Conservation (phyloP, 2,329 filamentous ascomycete genomes). For the Aspergillus sp. region DNA sequence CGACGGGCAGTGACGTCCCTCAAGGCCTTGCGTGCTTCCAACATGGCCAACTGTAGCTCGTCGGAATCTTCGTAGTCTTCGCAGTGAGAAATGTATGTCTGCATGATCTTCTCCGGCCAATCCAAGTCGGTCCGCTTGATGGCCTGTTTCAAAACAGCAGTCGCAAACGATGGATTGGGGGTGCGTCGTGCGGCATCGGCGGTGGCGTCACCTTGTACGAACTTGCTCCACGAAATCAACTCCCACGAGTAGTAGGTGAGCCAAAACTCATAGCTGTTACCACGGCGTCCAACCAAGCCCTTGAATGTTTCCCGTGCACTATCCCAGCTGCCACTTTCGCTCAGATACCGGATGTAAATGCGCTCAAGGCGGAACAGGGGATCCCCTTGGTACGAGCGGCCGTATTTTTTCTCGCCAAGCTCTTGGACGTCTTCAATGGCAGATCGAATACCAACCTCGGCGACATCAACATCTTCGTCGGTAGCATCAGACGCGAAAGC, state of each 20-base stretch:
- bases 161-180: conserved; percentile 64
- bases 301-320: conserved; percentile 73
- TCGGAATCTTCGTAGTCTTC: conserved; percentile 81
- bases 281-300: conserved; percentile 58
- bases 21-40: conserved; percentile 61
- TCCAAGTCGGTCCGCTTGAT: conserved; percentile 45
- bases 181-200: conserved; percentile 48
- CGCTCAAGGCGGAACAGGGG: conserved; percentile 80
- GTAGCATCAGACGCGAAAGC: conserved; percentile 66
- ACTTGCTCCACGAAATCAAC: conserved; percentile 60
- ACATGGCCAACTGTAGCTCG: conserved; percentile 63
- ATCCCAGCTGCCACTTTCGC: conserved; percentile 68
- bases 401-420: conserved; percentile 69
- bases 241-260: conserved; percentile 87
- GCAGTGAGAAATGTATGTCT: conserved; percentile 49
- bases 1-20: conserved; percentile 57
- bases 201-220: conserved; percentile 46
- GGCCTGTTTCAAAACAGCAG: conserved; percentile 66
- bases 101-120: conserved; percentile 44
- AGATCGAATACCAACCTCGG: conserved; percentile 78
- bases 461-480: conserved; percentile 79
- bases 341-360: conserved; percentile 85
- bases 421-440: conserved; percentile 77
- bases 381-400: conserved; percentile 71
- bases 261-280: conserved; percentile 88